Evolutionary conservation across 1,284 basidiomycete species (phyloP), one percentile per base, ranked within the genome.

Genomic region (Phellopilus nigrolimitatus): DNA sequence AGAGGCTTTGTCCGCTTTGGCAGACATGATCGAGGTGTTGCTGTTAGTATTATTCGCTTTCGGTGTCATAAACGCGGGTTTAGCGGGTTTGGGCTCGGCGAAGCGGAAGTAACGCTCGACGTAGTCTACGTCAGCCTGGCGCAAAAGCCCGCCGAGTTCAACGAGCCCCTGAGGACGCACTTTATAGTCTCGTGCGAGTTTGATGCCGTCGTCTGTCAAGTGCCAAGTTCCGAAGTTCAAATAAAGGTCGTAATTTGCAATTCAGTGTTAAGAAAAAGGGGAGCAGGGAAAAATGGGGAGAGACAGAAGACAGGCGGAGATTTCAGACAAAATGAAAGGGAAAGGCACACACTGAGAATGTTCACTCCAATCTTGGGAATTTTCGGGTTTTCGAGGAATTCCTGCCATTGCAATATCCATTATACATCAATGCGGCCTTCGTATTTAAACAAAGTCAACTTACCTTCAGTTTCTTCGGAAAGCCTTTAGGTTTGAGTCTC

Each of bases 151-250:
- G 2, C 76, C 78, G 1, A 84, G 76, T 55, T 84, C 82, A 8
- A 83, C 71, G 1, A 82, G 71, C 38, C 72, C 73, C 19, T 66
- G 64, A 6, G 75, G 64, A 28, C 69, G 62, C 49, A 85, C 70
- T n/a, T 77, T 79, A 57, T 73, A 83, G 60, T 84, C 82, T 19
- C 71, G 66, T 56, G 74, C 78, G 3, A 84, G 68, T 57, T 84
- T 84, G 57, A 70, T 68, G 5, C 79, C 82, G 33, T 85, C 82
- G 46, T 75, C 82, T 83, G 7, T 19, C 9, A 28, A 51, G n/a
- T n/a, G n/a, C n/a, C n/a, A n/a, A n/a, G n/a, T n/a, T n/a, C n/a
- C n/a, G n/a, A n/a, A n/a, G n/a, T n/a, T n/a, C n/a, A n/a, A n/a
- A n/a, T n/a, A n/a, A n/a, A n/a, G n/a, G n/a, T n/a, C n/a, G n/a